phyloP scores from a whole-genome alignment of 208 protist species.

The Leishmania braziliensis region DNA sequence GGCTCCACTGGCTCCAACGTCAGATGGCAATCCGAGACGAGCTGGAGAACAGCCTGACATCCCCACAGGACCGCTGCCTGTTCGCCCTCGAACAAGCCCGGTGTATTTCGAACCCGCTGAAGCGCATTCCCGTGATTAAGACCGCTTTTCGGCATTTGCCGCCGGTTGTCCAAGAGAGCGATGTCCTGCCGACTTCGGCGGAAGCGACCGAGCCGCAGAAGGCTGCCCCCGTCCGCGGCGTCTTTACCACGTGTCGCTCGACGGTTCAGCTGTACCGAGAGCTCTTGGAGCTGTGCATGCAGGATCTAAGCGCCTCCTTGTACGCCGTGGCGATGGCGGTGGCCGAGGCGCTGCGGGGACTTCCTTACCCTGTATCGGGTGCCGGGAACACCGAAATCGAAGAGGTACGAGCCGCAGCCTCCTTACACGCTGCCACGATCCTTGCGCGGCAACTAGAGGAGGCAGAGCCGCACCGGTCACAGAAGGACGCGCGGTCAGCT shows the following conservation, averaged over 20 bases:
- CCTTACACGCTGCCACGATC: slow-evolving; percentile 29
- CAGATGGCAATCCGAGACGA: slow-evolving; percentile 27
- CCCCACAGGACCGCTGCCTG: slow-evolving; percentile 24
- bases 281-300: slow-evolving; percentile 64
- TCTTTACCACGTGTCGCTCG: slow-evolving; percentile 23
- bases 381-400: slow-evolving; percentile 15
- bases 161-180: slow-evolving; percentile 12
- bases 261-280: slow-evolving; percentile 65
- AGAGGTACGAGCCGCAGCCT: slow-evolving; percentile 29
- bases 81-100: slow-evolving; percentile 34
- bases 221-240: neutral
- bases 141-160: slow-evolving; percentile 35
- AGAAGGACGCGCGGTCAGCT: neutral
- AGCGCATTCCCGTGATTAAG: slow-evolving; percentile 29
- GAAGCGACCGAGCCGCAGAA: neutral
- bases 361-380: slow-evolving; percentile 26
- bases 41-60: slow-evolving; percentile 25
- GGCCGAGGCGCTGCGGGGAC: slow-evolving; percentile 50
- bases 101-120: slow-evolving; percentile 23
- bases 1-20: slow-evolving; percentile 33
- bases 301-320: slow-evolving; percentile 48
- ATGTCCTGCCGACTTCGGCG: neutral
- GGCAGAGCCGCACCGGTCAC: slow-evolving; percentile 4
- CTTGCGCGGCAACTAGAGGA: slow-evolving; percentile 33
- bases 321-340: slow-evolving; percentile 59